Percentiles rank a stretch among this genome's conserved stretches.
Conservation (phyloP, 2,329 filamentous ascomycete species). For the Colletotrichum tropicicola region DNA sequence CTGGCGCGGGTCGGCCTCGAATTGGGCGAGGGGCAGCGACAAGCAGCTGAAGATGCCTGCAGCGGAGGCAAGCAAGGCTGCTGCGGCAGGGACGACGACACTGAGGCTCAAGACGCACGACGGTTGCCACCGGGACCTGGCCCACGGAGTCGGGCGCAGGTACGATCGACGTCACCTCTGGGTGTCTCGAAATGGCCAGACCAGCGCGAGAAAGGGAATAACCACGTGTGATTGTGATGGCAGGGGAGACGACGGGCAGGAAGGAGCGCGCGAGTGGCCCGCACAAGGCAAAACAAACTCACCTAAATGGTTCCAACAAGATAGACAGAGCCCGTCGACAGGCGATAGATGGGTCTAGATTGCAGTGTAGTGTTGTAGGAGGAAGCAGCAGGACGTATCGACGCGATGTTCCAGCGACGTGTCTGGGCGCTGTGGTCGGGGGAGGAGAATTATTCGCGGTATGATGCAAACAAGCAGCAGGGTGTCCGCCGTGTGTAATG, state of each 20-base stretch:
- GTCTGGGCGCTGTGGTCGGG: background rate
- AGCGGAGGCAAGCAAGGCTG: background rate
- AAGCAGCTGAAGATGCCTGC: too few species aligned
- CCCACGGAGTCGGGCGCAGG: background rate
- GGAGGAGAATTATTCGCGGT: background rate
- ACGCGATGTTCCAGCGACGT: constrained; percentile 6
- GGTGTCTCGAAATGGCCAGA: background rate
- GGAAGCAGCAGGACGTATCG: background rate
- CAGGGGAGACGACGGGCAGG: background rate
- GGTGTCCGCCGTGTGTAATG: background rate
- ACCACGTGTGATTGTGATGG: background rate
- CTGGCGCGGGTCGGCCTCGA: background rate
- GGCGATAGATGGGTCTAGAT: constrained; percentile 1
- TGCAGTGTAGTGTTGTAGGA: background rate
- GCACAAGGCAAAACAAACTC: background rate
- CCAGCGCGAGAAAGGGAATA: background rate
- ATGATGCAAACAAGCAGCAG: constrained; percentile 7
- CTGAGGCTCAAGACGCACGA: background rate
- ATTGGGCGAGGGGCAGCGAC: background rate
- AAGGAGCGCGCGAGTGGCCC: background rate
- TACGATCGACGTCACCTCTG: constrained; percentile 18
- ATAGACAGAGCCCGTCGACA: constrained; percentile 2
- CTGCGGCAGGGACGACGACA: background rate
- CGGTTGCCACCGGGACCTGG: background rate
- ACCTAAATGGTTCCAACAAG: constrained; percentile 19